These are phyloP conservation scores for Bolboschoenoplectus hybrid DNA, from an alignment of 202 grass and related monocot genomes.

Conservation along the genomic window DNA sequence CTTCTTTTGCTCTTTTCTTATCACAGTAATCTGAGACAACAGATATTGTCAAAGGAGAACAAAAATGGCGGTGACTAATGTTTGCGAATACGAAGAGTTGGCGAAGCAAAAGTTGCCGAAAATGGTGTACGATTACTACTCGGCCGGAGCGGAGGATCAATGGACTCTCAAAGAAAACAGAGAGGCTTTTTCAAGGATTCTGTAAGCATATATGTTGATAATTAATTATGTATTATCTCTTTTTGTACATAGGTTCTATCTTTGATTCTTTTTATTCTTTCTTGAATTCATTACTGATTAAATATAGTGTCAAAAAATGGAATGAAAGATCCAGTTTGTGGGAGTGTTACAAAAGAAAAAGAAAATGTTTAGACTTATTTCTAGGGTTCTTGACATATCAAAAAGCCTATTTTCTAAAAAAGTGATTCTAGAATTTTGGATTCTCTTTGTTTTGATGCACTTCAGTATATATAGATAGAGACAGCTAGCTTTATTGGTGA, in stretches of 20 bases:
- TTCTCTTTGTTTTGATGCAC: neutral
- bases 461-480: constrained; percentile 5
- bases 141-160: constrained; percentile 88
- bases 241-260: neutral
- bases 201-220: constrained; percentile 59
- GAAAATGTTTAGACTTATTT: neutral
- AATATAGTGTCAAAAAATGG: neutral
- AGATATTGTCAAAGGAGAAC: neutral
- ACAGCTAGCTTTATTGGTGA: neutral
- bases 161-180: constrained; percentile 91
- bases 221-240: neutral
- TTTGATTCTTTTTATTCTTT: neutral
- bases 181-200: constrained; percentile 86
- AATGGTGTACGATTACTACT: constrained; percentile 97
- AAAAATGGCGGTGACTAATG: constrained; percentile 89
- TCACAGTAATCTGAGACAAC: neutral
- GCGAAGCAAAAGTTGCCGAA: constrained; percentile 80
- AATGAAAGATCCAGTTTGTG: neutral
- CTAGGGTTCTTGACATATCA: neutral
- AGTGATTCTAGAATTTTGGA: neutral
- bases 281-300: constrained; percentile 15
- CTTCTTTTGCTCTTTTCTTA: neutral
- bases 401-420: constrained; percentile 17
- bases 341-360: neutral
- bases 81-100: constrained; percentile 72